These are phyloP conservation scores for Nicotiana paniculata DNA, from an alignment of 257 asterid species.

Conservation along the genomic window DNA sequence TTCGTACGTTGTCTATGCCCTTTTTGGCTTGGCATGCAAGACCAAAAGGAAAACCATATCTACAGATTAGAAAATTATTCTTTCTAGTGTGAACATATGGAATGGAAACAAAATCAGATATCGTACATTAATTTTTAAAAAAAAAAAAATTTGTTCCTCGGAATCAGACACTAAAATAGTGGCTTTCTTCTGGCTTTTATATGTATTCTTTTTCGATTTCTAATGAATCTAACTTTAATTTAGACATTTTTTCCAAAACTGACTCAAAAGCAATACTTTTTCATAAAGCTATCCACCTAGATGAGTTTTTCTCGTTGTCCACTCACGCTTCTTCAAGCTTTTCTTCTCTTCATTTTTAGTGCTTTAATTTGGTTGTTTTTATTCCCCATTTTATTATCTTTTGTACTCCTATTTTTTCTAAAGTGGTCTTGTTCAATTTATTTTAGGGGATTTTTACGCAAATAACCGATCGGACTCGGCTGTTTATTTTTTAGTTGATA, in stretches of 20 bases:
- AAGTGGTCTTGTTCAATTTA: neutral
- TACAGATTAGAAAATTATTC: neutral
- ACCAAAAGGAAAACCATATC: neutral
- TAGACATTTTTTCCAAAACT: neutral
- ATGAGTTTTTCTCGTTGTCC: neutral
- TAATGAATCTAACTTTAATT: neutral
- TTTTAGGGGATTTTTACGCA: too few species aligned
- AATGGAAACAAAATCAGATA: neutral
- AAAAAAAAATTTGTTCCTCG: neutral
- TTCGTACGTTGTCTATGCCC: neutral
- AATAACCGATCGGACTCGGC: too few species aligned
- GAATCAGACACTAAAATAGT: neutral
- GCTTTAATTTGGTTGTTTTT: neutral
- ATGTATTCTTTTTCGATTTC: neutral
- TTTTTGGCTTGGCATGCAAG: neutral
- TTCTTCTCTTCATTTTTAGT: neutral
- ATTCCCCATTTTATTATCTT: neutral
- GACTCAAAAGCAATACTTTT: neutral
- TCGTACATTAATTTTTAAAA: neutral
- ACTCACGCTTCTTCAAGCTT: neutral
- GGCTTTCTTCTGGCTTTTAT: neutral
- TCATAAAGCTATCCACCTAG: constrained; percentile 2
- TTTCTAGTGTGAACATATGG: neutral
- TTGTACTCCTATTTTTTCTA: neutral
- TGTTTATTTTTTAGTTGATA: too few species aligned